These are phyloP conservation scores for Nannochloropsis salina DNA, from an alignment of 108 stramenopile species.

Conservation along the genomic window DNA sequence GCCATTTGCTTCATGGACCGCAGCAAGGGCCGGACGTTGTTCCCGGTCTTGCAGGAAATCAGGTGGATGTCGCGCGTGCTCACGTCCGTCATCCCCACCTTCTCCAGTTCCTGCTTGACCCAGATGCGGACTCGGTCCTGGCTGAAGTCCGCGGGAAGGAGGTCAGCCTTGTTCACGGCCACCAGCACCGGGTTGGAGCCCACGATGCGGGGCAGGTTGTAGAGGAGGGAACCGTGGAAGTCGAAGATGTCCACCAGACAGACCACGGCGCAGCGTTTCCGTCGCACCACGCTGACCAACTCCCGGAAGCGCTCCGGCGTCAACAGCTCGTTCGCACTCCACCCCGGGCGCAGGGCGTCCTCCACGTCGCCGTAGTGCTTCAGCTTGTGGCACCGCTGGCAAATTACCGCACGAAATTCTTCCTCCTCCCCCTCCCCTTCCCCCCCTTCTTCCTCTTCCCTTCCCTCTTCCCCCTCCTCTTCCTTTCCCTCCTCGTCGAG, in stretches of 20 bases:
- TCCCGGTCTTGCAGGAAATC: conserved; percentile 47
- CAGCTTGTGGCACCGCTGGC: conserved; percentile 56
- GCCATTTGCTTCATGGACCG: conserved; percentile 34
- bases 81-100: conserved; percentile 41
- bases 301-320: conserved; percentile 41
- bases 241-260: conserved; percentile 56
- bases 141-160: conserved; percentile 48
- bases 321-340: conserved; percentile 31
- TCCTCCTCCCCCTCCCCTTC: conserved; percentile 28
- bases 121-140: conserved; percentile 42
- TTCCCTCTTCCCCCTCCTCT: conserved; percentile 13
- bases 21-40: conserved; percentile 45
- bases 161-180: conserved; percentile 54
- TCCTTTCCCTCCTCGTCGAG: background rate
- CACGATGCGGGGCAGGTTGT: conserved; percentile 44
- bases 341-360: conserved; percentile 49
- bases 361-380: conserved; percentile 52
- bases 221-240: conserved; percentile 53
- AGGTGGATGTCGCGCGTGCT: conserved; percentile 23
- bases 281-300: conserved; percentile 34
- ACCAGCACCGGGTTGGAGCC: conserved; percentile 52
- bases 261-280: conserved; percentile 39
- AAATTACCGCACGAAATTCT: conserved; percentile 44
- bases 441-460: conserved; percentile 20
- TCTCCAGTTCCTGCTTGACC: conserved; percentile 46